Evolutionary conservation across 352 stramenopile genomes (phyloP).

Genomic region (Phytopythium ostracodes): DNA sequence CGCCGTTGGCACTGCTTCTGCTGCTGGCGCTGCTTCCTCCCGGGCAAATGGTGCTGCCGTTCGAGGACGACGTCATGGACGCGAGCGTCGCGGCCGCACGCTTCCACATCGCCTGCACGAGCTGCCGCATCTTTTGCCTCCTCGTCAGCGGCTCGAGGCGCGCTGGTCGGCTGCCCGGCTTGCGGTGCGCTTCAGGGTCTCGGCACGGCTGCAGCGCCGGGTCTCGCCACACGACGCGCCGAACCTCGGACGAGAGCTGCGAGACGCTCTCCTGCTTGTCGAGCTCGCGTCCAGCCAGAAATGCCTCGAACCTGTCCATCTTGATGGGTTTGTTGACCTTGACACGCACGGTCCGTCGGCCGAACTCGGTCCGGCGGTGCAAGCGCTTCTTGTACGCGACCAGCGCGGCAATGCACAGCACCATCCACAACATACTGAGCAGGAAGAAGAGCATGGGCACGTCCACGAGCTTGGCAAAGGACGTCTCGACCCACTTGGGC

Average conservation of each 20-base stretch:
- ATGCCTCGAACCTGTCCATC: conserved; percentile 38
- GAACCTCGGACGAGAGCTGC: conserved; percentile 43
- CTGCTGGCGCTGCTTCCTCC: conserved; percentile 3
- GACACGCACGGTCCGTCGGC: conserved; percentile 83
- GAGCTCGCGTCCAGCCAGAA: conserved; percentile 28
- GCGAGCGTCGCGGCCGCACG: not conserved
- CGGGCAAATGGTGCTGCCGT: conserved; percentile 21
- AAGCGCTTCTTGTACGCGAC: conserved; percentile 53
- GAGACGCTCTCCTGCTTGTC: conserved; percentile 55
- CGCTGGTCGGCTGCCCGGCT: conserved; percentile 9
- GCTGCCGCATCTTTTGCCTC: conserved; percentile 26
- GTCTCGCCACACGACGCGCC: conserved; percentile 49
- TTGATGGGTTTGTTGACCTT: conserved; percentile 53
- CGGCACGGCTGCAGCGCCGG: conserved; percentile 20
- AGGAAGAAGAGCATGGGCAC: conserved; percentile 77
- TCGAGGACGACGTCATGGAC: conserved; percentile 1
- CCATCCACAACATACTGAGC: conserved; percentile 89
- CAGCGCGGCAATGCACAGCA: conserved; percentile 48
- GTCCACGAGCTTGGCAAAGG: conserved; percentile 48
- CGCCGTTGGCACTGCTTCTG: not conserved
- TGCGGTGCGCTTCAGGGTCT: conserved; percentile 20
- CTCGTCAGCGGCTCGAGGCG: conserved; percentile 15
- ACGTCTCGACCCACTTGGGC: conserved; percentile 61
- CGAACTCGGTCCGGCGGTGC: conserved; percentile 63
- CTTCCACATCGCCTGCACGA: conserved; percentile 13